Evolutionary conservation across 2,329 filamentous ascomycete genomes (phyloP).

Genomic region (Exophiala xenobiotica): DNA sequence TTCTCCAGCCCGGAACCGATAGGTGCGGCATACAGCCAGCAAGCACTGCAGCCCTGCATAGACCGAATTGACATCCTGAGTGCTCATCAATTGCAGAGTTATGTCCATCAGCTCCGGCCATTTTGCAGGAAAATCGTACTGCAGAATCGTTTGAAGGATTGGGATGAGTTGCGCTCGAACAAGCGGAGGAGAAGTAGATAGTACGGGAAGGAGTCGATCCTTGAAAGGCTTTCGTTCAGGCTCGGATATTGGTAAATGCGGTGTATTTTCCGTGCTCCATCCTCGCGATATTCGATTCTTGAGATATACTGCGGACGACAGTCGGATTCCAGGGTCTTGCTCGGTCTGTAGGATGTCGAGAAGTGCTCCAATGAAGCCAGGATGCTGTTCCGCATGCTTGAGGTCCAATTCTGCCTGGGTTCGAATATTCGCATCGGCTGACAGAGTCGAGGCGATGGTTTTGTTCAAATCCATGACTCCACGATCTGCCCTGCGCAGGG

Average conservation of each 20-base stretch:
- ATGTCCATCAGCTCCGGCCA: constrained; percentile 96
- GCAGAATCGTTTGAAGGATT: constrained; percentile 90
- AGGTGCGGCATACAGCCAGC: constrained; percentile 90
- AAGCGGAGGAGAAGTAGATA: constrained; percentile 75
- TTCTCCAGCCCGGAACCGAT: constrained; percentile 86
- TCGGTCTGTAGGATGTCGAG: constrained; percentile 88
- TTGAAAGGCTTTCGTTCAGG: constrained; percentile 85
- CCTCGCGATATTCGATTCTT: constrained; percentile 96
- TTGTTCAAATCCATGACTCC: constrained; percentile 49
- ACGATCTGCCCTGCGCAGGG: constrained; percentile 19
- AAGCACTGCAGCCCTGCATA: constrained; percentile 93
- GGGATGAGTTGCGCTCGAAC: constrained; percentile 92
- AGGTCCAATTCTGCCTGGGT: constrained; percentile 64
- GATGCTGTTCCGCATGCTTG: constrained; percentile 83
- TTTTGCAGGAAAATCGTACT: constrained; percentile 89
- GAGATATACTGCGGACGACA: constrained; percentile 92
- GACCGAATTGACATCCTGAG: constrained; percentile 80
- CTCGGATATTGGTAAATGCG: constrained; percentile 75
- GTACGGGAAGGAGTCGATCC: constrained; percentile 81
- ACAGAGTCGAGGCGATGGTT: constrained; percentile 64
- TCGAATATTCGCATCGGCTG: constrained; percentile 61
- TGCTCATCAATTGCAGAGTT: constrained; percentile 82
- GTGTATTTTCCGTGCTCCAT: constrained; percentile 79
- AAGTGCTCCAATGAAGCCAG: constrained; percentile 86
- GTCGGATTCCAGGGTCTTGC: constrained; percentile 77